Conservation (phyloP, 208 protist species). For the Balamuthia mandrillaris region DNA sequence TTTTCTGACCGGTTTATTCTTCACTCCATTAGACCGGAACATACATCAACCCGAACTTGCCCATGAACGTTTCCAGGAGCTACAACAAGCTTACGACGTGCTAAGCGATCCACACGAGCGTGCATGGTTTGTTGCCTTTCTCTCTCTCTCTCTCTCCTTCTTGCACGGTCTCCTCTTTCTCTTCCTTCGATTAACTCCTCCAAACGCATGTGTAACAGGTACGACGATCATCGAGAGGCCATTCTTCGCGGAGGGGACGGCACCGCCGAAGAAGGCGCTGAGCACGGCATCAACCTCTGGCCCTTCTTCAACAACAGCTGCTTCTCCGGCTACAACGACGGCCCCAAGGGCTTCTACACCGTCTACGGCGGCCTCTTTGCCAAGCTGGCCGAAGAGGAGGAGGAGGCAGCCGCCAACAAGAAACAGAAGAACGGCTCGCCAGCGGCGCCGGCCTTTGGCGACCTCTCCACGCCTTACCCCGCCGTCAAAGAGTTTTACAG, state of each 20-base stretch:
- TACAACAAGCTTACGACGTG: slow-evolving; percentile 62
- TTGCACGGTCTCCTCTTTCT: no score
- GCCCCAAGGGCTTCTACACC: slow-evolving; percentile 56
- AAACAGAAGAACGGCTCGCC: neutral
- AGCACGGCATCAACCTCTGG: slow-evolving; percentile 57
- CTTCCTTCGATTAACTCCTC: no score
- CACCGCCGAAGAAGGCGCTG: slow-evolving; percentile 35
- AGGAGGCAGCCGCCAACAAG: neutral
- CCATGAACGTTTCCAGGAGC: slow-evolving; percentile 56
- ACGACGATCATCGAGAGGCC: slow-evolving; percentile 63
- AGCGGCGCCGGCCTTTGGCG: slow-evolving; percentile 44
- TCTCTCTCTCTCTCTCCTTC: no score
- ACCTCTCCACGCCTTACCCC: neutral
- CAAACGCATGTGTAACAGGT: no score
- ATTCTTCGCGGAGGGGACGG: slow-evolving; percentile 57
- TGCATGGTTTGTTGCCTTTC: no score
- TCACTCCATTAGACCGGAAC: no score
- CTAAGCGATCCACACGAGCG: slow-evolving; percentile 64
- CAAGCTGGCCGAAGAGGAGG: slow-evolving; percentile 56
- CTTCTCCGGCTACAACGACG: slow-evolving; percentile 46
- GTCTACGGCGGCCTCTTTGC: slow-evolving; percentile 57
- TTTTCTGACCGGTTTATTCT: no score
- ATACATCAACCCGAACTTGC: slow-evolving; percentile 47
- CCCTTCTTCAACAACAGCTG: slow-evolving; percentile 48
- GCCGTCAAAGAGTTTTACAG: slow-evolving; percentile 55